Conservation (phyloP, 108 stramenopile species). For the Stephanodiscus minutulus region DNA sequence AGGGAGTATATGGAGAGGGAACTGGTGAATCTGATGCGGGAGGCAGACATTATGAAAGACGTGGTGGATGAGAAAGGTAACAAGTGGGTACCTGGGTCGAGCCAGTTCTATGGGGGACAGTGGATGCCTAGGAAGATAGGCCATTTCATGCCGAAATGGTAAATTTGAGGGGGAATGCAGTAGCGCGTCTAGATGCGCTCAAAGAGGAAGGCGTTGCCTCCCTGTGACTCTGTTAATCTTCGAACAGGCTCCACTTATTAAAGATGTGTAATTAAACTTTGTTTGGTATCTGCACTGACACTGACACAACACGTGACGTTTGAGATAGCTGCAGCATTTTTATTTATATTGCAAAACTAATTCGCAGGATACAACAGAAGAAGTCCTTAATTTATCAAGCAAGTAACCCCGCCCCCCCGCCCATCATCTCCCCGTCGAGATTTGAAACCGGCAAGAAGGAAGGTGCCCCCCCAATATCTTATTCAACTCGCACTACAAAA, state of each 20-base stretch:
- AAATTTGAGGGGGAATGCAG: background rate
- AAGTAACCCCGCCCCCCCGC: background rate
- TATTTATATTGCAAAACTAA: background rate
- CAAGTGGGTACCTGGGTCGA: slow-evolving; percentile 37
- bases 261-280: background rate
- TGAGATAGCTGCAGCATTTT: background rate
- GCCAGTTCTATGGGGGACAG: slow-evolving; percentile 41
- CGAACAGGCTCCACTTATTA: background rate
- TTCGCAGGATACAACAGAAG: background rate
- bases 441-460: background rate
- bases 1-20: slow-evolving; percentile 75
- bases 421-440: no score
- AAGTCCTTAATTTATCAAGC: slow-evolving; percentile 1
- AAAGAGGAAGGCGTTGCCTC: background rate
- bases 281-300: background rate
- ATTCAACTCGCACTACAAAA: slow-evolving; percentile 11
- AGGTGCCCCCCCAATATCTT: slow-evolving; percentile 8
- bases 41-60: slow-evolving; percentile 81
- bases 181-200: background rate
- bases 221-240: background rate
- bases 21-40: slow-evolving; percentile 56
- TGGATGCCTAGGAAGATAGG: slow-evolving; percentile 49
- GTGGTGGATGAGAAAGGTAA: slow-evolving; percentile 73
- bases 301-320: background rate
- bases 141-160: slow-evolving; percentile 39